Evolutionary conservation across 2,329 filamentous ascomycete genomes (phyloP).

Genomic region (Cladorrhinum sp.): DNA sequence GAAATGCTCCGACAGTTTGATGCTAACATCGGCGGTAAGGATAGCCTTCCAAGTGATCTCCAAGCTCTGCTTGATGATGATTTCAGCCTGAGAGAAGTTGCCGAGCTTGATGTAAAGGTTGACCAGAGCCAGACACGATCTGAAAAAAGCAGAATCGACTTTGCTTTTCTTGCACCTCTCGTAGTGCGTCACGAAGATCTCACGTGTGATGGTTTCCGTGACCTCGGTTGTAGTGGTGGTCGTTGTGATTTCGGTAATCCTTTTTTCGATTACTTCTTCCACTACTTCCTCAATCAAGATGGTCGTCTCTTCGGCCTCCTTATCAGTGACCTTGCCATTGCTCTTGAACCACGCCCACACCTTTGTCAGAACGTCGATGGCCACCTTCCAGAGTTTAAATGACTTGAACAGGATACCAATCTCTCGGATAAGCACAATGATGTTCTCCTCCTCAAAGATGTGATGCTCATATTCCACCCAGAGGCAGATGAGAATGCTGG

Average conservation of each 20-base stretch:
- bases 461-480: conserved; percentile 41
- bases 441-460: conserved; percentile 31
- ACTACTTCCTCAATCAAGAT: conserved; percentile 40
- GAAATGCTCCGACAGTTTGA: conserved; percentile 32
- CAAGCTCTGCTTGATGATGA: conserved; percentile 35
- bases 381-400: conserved; percentile 35
- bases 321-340: conserved; percentile 31
- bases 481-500: conserved; percentile 39
- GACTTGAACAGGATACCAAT: conserved; percentile 34
- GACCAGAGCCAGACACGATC: conserved; percentile 34
- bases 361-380: conserved; percentile 36
- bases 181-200: conserved; percentile 38
- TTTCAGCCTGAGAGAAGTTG: conserved; percentile 37
- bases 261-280: conserved; percentile 37
- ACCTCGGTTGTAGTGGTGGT: conserved; percentile 35
- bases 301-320: conserved; percentile 35
- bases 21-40: conserved; percentile 32
- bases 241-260: conserved; percentile 34
- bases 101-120: conserved; percentile 34
- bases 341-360: conserved; percentile 41
- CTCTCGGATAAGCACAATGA: conserved; percentile 37
- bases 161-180: conserved; percentile 35
- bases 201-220: conserved; percentile 35
- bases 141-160: conserved; percentile 36
- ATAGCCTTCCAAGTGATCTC: conserved; percentile 40